Base-by-base conservation (phyloP, 192 early-diverging fungal genomes). In the Rhizoclosmatium globosum region DNA sequence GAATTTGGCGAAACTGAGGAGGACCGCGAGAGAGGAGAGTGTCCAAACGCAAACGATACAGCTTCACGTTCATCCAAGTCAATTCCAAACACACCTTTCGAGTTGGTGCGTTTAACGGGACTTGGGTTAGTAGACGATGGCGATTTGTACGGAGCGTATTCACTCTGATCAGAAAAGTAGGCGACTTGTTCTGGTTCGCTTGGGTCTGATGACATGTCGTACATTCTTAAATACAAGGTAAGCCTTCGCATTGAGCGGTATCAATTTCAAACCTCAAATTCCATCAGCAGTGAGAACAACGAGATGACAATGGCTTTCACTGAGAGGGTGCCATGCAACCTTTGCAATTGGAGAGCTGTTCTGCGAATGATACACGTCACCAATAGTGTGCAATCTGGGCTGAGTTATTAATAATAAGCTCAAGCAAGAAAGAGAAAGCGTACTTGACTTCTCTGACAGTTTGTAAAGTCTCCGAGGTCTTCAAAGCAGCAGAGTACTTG, bases 271-370 rank as follows among this genome's bases (percentile, higher is more conserved):
- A 73, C 78, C 78, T 39, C 45, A 79, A 6, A 13, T 64, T 46
- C 78, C 78, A 64, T 79, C 70, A 3, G 78, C 68, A 2, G 78
- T 72, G 9, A 79, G 61, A 47, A 79, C 62, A 38, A 79, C 38
- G 39, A 79, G 47, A 66, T 79, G 70, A 19, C 41, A 21, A 2
- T 42, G 15, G 19, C 62, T 61, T 19, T 62, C 58, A 39, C 70
- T 73, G 45, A 79, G 38, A 17, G 78, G 78, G 73, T 79, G 78
- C 78, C 78, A 79, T 3, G 48, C 21, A 3, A 65, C 61, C 64
- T 72, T 72, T 9, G 73, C 70, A 0, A 79, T 44, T 3, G 7
- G 53, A n/a, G 78, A 65, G 6, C 60, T 65, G 15, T 79, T 59
- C 6, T 72, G 43, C 42, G 64, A 61, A 47, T 76, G 74, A 47